Conservation (phyloP, 1,284 basidiomycete genomes). For the Takashimella koratensis region DNA sequence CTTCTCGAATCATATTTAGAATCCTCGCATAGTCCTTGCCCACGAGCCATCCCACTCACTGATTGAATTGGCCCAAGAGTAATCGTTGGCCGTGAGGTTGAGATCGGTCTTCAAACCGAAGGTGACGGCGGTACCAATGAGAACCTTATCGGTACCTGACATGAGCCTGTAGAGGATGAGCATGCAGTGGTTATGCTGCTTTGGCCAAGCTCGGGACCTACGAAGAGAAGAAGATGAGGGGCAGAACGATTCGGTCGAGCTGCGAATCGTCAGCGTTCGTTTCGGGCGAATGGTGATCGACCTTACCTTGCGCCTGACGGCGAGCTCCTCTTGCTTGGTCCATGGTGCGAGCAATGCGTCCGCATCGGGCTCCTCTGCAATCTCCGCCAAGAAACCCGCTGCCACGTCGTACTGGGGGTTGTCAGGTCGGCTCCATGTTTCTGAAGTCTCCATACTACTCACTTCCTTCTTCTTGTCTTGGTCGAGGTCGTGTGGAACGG, state of each 20-base stretch:
- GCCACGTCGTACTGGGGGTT: constrained; percentile 23
- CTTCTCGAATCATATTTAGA: too few relatives aligned
- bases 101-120: constrained; percentile 19
- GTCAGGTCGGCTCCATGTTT: constrained; percentile 35
- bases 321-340: constrained; percentile 22
- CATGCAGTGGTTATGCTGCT: too few relatives aligned
- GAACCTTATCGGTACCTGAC: constrained; percentile 23
- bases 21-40: too few relatives aligned
- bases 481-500: neutral
- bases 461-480: neutral
- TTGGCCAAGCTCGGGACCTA: neutral
- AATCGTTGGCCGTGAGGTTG: constrained; percentile 23
- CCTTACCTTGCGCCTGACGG: constrained; percentile 16
- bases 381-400: constrained; percentile 20
- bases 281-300: constrained; percentile 5
- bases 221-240: constrained; percentile 8
- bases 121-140: constrained; percentile 23
- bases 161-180: too few relatives aligned
- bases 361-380: constrained; percentile 18
- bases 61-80: constrained; percentile 22
- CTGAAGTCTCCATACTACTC: neutral
- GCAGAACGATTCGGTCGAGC: constrained; percentile 23
- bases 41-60: too few relatives aligned
- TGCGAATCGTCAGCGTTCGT: neutral
- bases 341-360: constrained; percentile 21